Conservation (phyloP, 441 rosid genomes). For the Jatropha podagrica region DNA sequence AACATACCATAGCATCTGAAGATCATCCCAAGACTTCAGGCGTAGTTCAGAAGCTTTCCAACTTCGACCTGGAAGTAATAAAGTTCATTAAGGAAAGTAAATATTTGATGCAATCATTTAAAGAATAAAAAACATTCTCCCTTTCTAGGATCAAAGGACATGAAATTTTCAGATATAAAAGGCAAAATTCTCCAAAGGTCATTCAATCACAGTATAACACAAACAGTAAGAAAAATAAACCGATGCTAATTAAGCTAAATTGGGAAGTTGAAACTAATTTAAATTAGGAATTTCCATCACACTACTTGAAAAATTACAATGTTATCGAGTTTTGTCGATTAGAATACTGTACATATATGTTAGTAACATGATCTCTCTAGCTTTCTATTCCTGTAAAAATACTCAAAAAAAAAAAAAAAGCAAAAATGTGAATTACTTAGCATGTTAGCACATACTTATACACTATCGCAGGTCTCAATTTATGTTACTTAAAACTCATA, state of each 20-base stretch:
- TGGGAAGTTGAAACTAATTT: neutral
- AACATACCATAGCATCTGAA: conserved; percentile 93
- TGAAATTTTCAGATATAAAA: neutral
- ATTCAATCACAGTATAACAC: too few species aligned
- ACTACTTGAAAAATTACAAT: neutral
- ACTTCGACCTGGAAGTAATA: conserved; percentile 65
- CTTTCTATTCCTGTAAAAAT: neutral
- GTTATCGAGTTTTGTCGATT: too few species aligned
- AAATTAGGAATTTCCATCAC: too few species aligned
- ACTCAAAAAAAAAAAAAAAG: neutral
- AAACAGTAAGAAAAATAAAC: too few species aligned
- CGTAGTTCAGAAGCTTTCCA: conserved; percentile 98
- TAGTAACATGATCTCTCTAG: neutral
- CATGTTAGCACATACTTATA: too few species aligned
- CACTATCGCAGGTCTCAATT: too few species aligned
- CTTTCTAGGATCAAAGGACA: neutral
- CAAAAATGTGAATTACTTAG: too few species aligned
- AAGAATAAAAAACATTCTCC: neutral
- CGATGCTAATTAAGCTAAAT: too few species aligned
- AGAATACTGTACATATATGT: too few species aligned
- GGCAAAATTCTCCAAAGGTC: too few species aligned
- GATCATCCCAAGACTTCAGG: conserved; percentile 91
- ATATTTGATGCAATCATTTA: conserved; percentile 5
- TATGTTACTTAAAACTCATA: too few species aligned
- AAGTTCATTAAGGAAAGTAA: conserved; percentile 9